Conservation (phyloP, 2,329 filamentous ascomycete genomes). For the Magnaporthales sp. region DNA sequence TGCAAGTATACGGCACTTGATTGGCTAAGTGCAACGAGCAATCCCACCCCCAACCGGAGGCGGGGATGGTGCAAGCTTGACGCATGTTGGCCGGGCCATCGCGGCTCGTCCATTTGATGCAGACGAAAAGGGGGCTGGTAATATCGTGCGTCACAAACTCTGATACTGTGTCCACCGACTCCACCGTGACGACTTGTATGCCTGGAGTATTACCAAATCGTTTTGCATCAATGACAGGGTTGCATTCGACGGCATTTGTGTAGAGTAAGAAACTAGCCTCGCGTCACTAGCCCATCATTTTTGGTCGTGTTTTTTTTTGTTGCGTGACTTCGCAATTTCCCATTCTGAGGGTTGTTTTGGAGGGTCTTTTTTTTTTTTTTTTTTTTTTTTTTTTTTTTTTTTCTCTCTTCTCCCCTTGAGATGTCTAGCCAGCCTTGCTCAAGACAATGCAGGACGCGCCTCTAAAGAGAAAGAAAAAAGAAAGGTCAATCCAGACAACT, state of each 20-base stretch:
- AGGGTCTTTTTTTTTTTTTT: not conserved
- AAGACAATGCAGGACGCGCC: too few relatives aligned
- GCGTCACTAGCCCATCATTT: not conserved
- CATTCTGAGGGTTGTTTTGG: too few relatives aligned
- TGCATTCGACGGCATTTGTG: not conserved
- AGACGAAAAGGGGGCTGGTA: not conserved
- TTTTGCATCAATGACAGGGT: not conserved
- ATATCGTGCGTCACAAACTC: not conserved
- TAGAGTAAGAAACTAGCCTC: not conserved
- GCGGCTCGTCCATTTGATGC: not conserved
- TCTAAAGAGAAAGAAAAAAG: too few relatives aligned
- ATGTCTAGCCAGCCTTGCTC: too few relatives aligned
- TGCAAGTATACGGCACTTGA: not conserved
- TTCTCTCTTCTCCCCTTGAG: too few relatives aligned
- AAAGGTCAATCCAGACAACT: too few relatives aligned
- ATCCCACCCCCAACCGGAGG: not conserved
- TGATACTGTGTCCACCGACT: not conserved
- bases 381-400: not conserved
- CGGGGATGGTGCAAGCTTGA: not conserved
- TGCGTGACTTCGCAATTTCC: not conserved
- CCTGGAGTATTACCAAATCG: not conserved
- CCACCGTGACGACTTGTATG: not conserved
- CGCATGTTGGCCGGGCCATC: conserved; percentile 1
- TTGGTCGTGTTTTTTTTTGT: not conserved
- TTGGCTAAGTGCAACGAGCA: not conserved